Percentiles rank a stretch among this genome's conserved stretches.
Conservation (phyloP, 768 basidiomycete species). For the Lactifluus piperatus region DNA sequence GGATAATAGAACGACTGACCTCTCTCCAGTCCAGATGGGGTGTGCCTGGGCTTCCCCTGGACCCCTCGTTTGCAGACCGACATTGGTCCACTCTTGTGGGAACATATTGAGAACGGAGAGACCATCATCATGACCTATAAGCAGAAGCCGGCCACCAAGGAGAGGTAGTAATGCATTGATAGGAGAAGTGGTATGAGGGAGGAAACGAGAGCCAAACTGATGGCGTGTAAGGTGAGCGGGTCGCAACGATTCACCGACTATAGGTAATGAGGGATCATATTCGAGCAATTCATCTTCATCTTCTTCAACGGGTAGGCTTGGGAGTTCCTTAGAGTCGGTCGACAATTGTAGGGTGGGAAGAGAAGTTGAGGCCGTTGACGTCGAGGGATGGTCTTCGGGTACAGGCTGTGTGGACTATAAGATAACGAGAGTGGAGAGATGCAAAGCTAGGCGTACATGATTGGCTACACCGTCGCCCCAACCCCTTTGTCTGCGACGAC, state of each 20-base stretch:
- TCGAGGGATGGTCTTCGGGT: conserved; percentile 7
- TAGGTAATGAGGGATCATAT: conserved; percentile 27
- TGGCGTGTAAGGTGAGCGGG: conserved; percentile 63
- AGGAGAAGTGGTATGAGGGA: conserved; percentile 68
- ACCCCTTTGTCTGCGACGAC: conserved; percentile 52
- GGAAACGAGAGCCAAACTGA: conserved; percentile 78
- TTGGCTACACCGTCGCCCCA: conserved; percentile 48
- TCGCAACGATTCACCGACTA: conserved; percentile 40
- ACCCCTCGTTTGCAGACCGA: conserved; percentile 35
- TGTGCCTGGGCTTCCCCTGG: conserved; percentile 64
- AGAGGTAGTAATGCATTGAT: conserved; percentile 73
- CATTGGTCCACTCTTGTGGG: conserved; percentile 58
- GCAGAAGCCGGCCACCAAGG: conserved; percentile 51
- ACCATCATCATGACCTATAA: conserved; percentile 74
- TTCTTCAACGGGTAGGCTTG: conserved; percentile 17
- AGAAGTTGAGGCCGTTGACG: neutral
- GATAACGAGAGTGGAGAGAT: neutral
- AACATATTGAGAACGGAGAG: conserved; percentile 79
- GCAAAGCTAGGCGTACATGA: conserved; percentile 11
- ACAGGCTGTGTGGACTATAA: neutral
- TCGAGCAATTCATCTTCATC: conserved; percentile 11
- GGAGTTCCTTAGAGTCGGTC: conserved; percentile 21
- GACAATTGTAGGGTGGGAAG: conserved; percentile 21
- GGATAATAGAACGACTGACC: conserved; percentile 35
- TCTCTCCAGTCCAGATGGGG: conserved; percentile 70